phyloP scores from a whole-genome alignment of 805 yeast species.

The Ogataea nonfermentans region DNA sequence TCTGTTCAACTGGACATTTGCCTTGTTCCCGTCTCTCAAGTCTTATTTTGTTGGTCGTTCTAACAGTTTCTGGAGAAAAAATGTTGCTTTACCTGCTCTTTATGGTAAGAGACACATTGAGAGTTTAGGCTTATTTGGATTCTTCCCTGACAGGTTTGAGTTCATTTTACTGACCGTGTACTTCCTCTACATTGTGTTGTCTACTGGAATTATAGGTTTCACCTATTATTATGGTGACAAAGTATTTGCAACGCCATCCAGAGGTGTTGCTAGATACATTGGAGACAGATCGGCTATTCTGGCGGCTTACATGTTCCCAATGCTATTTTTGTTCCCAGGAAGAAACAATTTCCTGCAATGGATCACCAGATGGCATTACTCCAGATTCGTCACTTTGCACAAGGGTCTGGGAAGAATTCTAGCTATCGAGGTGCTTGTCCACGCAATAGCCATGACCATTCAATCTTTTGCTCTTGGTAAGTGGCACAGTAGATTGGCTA shows the following conservation, averaged over 20 bases:
- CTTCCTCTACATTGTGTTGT: slow-evolving; percentile 28
- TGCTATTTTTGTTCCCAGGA: slow-evolving; percentile 56
- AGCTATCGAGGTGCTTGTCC: slow-evolving; percentile 43
- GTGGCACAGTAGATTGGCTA: slow-evolving; percentile 28
- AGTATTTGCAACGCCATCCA: slow-evolving; percentile 17
- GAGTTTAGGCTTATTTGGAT: slow-evolving; percentile 23
- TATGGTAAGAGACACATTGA: slow-evolving; percentile 24
- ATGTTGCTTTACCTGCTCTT: slow-evolving; percentile 25
- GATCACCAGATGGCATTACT: slow-evolving; percentile 55
- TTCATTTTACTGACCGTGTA: slow-evolving; percentile 41
- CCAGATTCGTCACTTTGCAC: slow-evolving; percentile 57
- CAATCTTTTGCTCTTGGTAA: slow-evolving; percentile 26
- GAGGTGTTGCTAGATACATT: slow-evolving; percentile 34
- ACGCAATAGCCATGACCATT: slow-evolving; percentile 34
- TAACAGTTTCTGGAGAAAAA: slow-evolving; percentile 28
- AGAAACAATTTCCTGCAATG: slow-evolving; percentile 60
- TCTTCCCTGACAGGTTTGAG: slow-evolving; percentile 56
- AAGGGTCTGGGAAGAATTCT: slow-evolving; percentile 53
- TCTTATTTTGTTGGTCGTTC: slow-evolving; percentile 32
- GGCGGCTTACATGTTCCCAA: slow-evolving; percentile 46
- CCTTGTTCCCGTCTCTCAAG: slow-evolving; percentile 39
- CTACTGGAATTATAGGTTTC: slow-evolving; percentile 24
- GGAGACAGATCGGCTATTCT: slow-evolving; percentile 56
- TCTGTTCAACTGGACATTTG: slow-evolving; percentile 40
- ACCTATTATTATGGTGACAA: slow-evolving; percentile 23